Evolutionary conservation across 2,329 filamentous ascomycete species (phyloP), one percentile per base, ranked within the genome.

Genomic region (Fusarium pseudograminearum): DNA sequence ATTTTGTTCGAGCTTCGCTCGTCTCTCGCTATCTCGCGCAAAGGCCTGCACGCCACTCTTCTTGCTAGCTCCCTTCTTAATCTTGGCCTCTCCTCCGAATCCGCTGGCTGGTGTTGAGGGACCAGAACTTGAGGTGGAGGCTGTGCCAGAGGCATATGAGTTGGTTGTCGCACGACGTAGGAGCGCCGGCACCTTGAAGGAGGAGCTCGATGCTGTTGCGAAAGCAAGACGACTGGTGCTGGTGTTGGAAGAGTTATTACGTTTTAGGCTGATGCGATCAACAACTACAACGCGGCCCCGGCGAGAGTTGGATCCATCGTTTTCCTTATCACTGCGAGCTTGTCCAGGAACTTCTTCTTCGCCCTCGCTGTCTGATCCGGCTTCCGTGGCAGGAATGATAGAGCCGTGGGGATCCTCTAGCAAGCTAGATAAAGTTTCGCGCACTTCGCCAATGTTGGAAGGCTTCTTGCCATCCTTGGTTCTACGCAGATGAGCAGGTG

Each of bases 401-500:
- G 87, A 85, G 59, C 78, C 74, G 72, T 81, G 72, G 18, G 88
- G 86, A 44, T 92, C 89, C 26, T 97, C 94, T 18, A 97, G 89
- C 12, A 98, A 85, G 78, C 91, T 92, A 7, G 93, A 97, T 9
- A 98, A 83, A 0, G 92, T 93, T 77, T 95, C 89, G 59, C 93
- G 90, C 67, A 98, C 91, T 75, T 98, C 93, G 30, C 90, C 89
- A 12, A 97, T 83, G 20, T 90, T 92, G 7, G 90, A 85, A 0
- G 94, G 93, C 73, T 90, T 93, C 78, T 87, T 88, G 54, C 83
- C 84, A 18, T 83, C 82, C 59, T 84, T 86, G 26, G 88, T 90
- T 44, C 91, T 88, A 52, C 91, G 89, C 51, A 87, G 78, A 65
- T 88, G 79, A n/a, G 89, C 84, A 30, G 88, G 85, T 10, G 86